Evolutionary conservation across 495 filamentous ascomycete genomes (phyloP).

Genomic region (Hyaloscypha finlandica): DNA sequence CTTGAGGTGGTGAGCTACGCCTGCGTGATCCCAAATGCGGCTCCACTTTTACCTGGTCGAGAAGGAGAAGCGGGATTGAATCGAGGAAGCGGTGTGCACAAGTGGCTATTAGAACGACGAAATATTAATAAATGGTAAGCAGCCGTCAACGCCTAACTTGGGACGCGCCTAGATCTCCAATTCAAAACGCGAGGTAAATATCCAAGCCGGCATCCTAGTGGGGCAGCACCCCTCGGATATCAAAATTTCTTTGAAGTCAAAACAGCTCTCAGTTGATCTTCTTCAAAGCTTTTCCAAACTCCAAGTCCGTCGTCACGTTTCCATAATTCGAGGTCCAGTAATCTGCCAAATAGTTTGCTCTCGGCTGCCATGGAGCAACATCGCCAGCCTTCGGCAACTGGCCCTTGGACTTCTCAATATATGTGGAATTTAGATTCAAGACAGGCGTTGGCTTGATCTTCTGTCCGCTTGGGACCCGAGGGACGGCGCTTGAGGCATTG

Average conservation of each 20-base stretch:
- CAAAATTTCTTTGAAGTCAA: not conserved
- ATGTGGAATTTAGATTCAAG: conserved; percentile 37
- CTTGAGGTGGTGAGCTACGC: too few species aligned
- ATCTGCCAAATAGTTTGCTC: conserved; percentile 57
- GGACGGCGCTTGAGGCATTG: conserved; percentile 29
- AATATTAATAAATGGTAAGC: not conserved
- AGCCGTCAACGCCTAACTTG: not conserved
- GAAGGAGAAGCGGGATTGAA: not conserved
- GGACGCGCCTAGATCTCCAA: not conserved
- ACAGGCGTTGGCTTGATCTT: conserved; percentile 38
- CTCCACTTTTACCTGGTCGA: not conserved
- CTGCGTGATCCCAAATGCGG: too few species aligned
- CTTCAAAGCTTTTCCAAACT: conserved; percentile 18
- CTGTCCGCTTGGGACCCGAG: conserved; percentile 42
- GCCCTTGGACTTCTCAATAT: conserved; percentile 34
- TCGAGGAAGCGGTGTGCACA: not conserved
- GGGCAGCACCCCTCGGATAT: not conserved
- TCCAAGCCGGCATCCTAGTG: too few species aligned
- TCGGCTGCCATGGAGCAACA: conserved; percentile 55
- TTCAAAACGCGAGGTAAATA: too few species aligned
- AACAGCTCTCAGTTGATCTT: conserved; percentile 8
- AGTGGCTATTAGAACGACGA: not conserved
- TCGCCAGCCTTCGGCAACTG: conserved; percentile 35
- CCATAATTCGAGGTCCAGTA: conserved; percentile 50
- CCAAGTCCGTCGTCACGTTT: conserved; percentile 37